Evolutionary conservation across 495 filamentous ascomycete genomes (phyloP), one percentile per base, ranked within the genome.

Genomic region (Neurospora sp.): DNA sequence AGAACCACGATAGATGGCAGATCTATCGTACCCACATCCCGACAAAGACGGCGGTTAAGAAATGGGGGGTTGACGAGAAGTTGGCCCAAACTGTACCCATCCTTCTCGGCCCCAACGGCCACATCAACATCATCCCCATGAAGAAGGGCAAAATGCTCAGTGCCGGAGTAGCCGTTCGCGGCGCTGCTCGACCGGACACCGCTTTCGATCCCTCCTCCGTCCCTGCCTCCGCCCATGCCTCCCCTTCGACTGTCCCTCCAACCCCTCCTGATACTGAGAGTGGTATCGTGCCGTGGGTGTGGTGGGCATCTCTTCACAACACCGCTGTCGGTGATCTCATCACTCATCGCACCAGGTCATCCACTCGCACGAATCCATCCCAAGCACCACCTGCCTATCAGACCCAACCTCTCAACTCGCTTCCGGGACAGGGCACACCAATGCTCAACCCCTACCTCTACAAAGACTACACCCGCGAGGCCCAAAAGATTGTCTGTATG

Each of bases 21-120:
- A 81, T 84, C 38, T 86, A 83, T 75, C 81, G 84, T 14, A 83
- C 83, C 3, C 75, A 85, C 66, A 77, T 87, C 4, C 41, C 79
- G 3, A 78, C 75, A 12, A 75, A 75, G 5, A 75, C 80, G 39
- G 82, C 80, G 41, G 78, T 83, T 16, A 14, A 35, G 27, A 75
- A 73, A 10, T 77, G 82, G 46, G 82, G 79, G 39, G 78, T 83
- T 31, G 72, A 80, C 59, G 74, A 76, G 18, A 78, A 76, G 70
- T 81, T 78, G 77, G 78, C 78, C 4, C 73, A 69, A 1, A 73
- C 70, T 14, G 82, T 83, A 18, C 79, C 80, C 12, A 80, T 83
- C 39, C 71, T 83, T n/a, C 72, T 81, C 1, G 82, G 82, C 0
- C 80, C 81, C 1, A 69, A 75, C 5, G 82, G 81, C 18, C 81